Evolutionary conservation across 1,284 basidiomycete species (phyloP), one percentile per base, ranked within the genome.

Genomic region (Irpex sp.): DNA sequence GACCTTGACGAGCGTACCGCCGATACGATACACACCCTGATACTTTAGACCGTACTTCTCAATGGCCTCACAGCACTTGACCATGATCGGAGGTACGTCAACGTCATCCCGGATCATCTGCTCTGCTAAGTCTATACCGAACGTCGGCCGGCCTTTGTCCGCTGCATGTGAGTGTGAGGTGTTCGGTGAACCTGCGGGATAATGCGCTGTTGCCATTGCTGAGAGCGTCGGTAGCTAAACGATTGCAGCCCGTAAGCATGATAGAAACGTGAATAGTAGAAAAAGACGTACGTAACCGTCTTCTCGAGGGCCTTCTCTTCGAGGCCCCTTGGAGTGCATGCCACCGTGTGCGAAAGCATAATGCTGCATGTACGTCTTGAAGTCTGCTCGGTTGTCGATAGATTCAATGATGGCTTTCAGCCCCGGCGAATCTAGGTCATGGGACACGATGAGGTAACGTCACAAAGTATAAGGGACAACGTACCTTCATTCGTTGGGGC

Each of bases 301-400:
- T 63, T 96, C 92, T 66, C 85, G 81, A 5, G 92, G 92, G 3
- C 93, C 94, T 67, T 94, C 92, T 68, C 94, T 80, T 63, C 92
- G 82, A 17, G 91, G 93, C 8, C 91, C 93, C 58, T 87, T 83
- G 40, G 82, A 77, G 13, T 84, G 78, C 49, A 71, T 74, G 61
- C 81, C 80, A 2, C 87, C 93, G 66, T 93, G 91, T 5, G 93
- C 93, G 68, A 88, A 91, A 1, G 93, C 90, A 73, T 97, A 99
- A 73, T 97, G 95, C 74, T 97, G 93, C 96, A 99, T 97, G 76
- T 92, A 99, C 19, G 85, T 86, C 78, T 93, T 97, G 79, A 99
- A 99, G 77, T 99, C 97, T 49, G 87, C 82, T 31, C 94, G 87
- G 71, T 96, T 96, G 78, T 99, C 97, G 69, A 99, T 97, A 7